phyloP scores from a whole-genome alignment of 2,329 filamentous ascomycete genomes.

The Paracoccidioides lutzii region DNA sequence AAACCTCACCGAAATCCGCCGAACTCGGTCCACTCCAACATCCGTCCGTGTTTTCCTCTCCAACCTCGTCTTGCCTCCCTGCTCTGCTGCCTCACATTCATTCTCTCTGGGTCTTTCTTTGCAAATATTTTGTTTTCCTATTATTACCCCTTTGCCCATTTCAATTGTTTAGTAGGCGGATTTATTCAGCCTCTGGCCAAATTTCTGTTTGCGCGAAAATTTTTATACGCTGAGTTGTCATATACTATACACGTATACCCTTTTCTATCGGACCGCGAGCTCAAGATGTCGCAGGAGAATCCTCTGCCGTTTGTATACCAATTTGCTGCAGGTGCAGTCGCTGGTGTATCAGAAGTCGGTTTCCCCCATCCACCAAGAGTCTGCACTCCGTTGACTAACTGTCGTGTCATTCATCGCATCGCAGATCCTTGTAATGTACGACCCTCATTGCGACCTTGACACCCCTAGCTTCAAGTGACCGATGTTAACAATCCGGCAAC shows the following conservation, averaged over 20 bases:
- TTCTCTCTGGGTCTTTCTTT: background rate
- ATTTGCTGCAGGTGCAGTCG: conserved; percentile 90
- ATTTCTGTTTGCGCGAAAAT: background rate
- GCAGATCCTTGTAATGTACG: conserved; percentile 79
- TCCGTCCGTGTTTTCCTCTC: background rate
- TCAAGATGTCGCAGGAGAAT: conserved; percentile 48
- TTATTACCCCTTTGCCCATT: background rate
- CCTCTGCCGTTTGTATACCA: conserved; percentile 88
- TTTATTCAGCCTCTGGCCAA: background rate
- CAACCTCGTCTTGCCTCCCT: background rate
- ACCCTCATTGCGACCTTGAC: conserved; percentile 8
- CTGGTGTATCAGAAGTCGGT: conserved; percentile 89
- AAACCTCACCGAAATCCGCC: background rate
- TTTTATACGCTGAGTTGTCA: background rate
- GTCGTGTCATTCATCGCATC: conserved; percentile 3
- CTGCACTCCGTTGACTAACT: conserved; percentile 11
- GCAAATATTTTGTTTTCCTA: background rate
- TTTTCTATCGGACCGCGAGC: background rate
- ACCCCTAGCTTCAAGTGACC: background rate
- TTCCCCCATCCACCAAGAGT: background rate
- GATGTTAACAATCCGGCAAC: conserved; percentile 3
- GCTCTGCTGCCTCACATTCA: background rate
- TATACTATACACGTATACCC: background rate
- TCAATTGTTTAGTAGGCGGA: background rate
- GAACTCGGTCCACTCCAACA: background rate